Evolutionary conservation across 495 filamentous ascomycete genomes (phyloP), one percentile per base, ranked within the genome.

Genomic region (Xylaria nigripes): DNA sequence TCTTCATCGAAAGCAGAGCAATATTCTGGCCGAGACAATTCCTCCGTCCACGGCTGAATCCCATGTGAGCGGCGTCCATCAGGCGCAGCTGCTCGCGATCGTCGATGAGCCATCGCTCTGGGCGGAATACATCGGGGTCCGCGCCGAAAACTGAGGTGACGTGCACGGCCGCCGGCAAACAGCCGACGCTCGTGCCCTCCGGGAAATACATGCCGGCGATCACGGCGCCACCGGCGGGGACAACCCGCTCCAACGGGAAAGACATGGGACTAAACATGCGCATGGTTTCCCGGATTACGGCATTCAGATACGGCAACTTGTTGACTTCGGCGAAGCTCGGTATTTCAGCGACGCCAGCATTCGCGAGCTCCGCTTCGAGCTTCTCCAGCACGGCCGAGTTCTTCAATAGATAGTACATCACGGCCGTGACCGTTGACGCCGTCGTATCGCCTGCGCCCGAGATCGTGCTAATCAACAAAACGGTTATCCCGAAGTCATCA

Each of bases 21-120:
- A 86, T 76, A 57, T 86, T 81, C 61, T 77, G 80, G 13, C 84
- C 84, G 58, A 86, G 77, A 62, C 84, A 86, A 24, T 72, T 76
- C 41, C 83, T 66, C 13, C 72, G 70, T 16, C 83, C 84, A 3
- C 76, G 77, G 30, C 83, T 82, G 62, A 86, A 87, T 41, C 68
- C 66, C 46, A 76, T 65, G 46, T 60, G 58, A 18, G 59, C 49
- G 27, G 45, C 73, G 54, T 75, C 74, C 76, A 79, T 79, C 42
- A 66, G 67, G 45, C 63, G 64, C 36, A 73, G 58, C 58, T 50
- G 56, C 41, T 65, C 57, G 15, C 60, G 61, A 24, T 62, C 54
- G 62, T 55, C 36, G 1, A 72, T 74, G 12, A 80, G 63, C 79
- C 76, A 84, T 10, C 81, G 64, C 46, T 81, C 77, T 4, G 81